These are phyloP conservation scores for Auriscalpium vulgare DNA, from an alignment of 768 basidiomycete genomes.

Conservation along the genomic window DNA sequence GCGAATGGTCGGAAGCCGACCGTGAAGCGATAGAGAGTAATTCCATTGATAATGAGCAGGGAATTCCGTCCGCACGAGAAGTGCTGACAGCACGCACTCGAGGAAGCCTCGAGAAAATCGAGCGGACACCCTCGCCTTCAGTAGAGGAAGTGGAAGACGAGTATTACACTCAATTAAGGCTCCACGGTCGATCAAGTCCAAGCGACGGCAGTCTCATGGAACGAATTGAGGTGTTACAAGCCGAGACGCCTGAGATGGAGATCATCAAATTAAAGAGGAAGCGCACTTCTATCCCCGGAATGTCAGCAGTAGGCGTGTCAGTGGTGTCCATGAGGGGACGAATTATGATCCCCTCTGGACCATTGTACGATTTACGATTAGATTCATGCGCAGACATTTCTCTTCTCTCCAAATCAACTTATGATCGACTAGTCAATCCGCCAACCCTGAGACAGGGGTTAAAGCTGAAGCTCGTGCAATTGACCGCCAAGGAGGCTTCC, in stretches of 20 bases:
- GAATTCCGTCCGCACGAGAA: too few relatives aligned
- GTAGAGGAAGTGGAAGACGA: background rate
- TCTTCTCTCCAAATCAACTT: background rate
- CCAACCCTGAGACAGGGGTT: too few relatives aligned
- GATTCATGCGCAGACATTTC: background rate
- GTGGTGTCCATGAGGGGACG: background rate
- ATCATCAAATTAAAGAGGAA: background rate
- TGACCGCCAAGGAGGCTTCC: conserved; percentile 1
- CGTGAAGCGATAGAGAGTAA: too few relatives aligned
- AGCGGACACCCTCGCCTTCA: background rate
- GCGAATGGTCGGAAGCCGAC: too few relatives aligned
- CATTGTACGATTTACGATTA: background rate
- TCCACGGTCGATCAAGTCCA: too few relatives aligned
- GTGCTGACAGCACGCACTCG: too few relatives aligned
- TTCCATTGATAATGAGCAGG: too few relatives aligned
- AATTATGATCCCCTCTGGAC: background rate
- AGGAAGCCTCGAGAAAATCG: background rate
- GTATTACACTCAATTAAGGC: background rate
- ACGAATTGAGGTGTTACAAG: background rate
- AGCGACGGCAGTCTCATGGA: background rate
- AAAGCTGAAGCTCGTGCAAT: too few relatives aligned
- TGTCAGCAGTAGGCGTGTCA: background rate
- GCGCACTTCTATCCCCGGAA: background rate
- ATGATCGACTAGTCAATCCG: too few relatives aligned
- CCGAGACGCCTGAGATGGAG: conserved; percentile 20